These are phyloP conservation scores for Allantophomopsis lycopodina DNA, from an alignment of 2,329 filamentous ascomycete species.

Conservation along the genomic window DNA sequence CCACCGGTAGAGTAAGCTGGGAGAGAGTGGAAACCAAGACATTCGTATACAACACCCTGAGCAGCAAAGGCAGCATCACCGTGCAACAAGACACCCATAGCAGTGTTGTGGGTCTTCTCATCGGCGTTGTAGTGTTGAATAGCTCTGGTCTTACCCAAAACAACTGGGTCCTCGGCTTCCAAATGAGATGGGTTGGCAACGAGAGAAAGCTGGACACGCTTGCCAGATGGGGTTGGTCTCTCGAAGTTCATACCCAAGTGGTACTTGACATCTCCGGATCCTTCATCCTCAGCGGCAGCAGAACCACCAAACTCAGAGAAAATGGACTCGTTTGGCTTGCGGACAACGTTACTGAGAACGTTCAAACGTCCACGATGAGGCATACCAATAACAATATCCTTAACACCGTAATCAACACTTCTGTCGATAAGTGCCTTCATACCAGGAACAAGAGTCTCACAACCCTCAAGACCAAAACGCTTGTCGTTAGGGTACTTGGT, in stretches of 20 bases:
- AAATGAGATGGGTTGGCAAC: constrained; percentile 98
- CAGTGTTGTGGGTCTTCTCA: constrained; percentile 73
- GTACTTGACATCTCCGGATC: constrained; percentile 98
- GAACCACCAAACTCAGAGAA: constrained; percentile 96
- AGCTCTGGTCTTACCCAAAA: constrained; percentile 91
- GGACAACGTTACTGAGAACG: constrained; percentile 93
- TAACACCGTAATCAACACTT: constrained; percentile 95
- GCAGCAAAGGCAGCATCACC: constrained; percentile 95
- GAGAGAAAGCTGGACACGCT: constrained; percentile 96
- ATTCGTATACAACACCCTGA: constrained; percentile 97
- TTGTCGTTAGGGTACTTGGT: constrained; percentile 99
- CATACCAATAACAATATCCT: constrained; percentile 99
- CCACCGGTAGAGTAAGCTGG: constrained; percentile 95
- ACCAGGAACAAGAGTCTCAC: constrained; percentile 89
- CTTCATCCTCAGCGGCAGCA: constrained; percentile 79
- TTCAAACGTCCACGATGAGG: constrained; percentile 97
- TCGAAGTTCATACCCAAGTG: constrained; percentile 99
- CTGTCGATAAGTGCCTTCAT: constrained; percentile 99
- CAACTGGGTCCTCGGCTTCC: constrained; percentile 95
- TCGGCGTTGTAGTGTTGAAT: constrained; percentile 99
- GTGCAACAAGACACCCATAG: constrained; percentile 93
- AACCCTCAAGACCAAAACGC: constrained; percentile 95
- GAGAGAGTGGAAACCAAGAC: constrained; percentile 90
- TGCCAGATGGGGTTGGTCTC: constrained; percentile 91
- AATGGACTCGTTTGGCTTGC: constrained; percentile 98